Evolutionary conservation across 441 rosid species (phyloP), one percentile per base, ranked within the genome.

Genomic region (Capsella rubella): DNA sequence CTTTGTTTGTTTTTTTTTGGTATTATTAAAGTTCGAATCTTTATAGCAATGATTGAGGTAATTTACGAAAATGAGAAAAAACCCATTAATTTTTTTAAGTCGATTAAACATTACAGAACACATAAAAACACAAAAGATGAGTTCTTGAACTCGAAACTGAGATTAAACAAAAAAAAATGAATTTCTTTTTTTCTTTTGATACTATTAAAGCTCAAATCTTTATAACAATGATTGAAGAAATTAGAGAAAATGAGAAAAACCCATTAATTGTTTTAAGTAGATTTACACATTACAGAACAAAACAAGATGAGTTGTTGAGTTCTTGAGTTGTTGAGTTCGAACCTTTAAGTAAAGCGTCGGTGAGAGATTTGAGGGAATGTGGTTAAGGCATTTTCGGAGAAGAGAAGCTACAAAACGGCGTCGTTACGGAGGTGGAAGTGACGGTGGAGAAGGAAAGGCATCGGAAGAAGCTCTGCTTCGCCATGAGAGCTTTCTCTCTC

Each of bases 301-400:
- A 37, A 37, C 16, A 18, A 69, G 12, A 37, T 37, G 42, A 37
- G 42, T 32, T 16, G 0, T 16, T 16, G 18, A n/a, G n/a, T 0
- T 76, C 35, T 62, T 53, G 25, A 21, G 25, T 21, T 21, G 25
- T 21, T 21, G 27, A 39, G 53, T 60, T 27, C 35, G 12, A 61
- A 72, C 73, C 81, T 53, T 1, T 55, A 43, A 72, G 25, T 21
- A 21, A 78, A 72, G 61, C 74, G 74, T 67, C 81, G 78, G 70
- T 47, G 71, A 21, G 65, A 60, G 77, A 78, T 72, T 72, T 34
- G 8, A 6, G 37, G 10, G 64, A 67, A 43, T 42, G 69, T 61
- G 25, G 66, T 4, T 45, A 2, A 6, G 9, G 78, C 81, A 72
- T 60, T 78, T 53, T 42, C 2, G 0, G 27, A 14, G n/a, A 46